Evolutionary conservation across 192 early-diverging fungal species (phyloP).

Genomic region (Coemansia sp.): DNA sequence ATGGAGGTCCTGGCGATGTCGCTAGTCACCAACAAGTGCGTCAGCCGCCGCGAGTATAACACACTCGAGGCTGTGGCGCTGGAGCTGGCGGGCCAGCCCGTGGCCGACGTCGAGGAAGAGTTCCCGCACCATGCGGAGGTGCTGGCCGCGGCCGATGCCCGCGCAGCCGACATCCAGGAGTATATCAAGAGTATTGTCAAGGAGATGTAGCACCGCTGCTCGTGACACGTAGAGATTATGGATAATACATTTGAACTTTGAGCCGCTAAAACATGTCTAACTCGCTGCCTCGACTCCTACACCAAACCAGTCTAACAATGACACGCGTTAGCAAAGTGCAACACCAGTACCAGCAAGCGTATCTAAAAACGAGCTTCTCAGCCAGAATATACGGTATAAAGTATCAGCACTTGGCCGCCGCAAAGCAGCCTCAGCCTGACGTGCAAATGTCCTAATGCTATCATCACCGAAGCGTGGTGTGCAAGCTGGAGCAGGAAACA

Average conservation of each 20-base stretch:
- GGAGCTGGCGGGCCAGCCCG: constrained; percentile 30
- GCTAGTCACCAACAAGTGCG: constrained; percentile 78
- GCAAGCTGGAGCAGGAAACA: neutral
- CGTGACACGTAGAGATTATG: too few relatives aligned
- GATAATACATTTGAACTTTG: neutral
- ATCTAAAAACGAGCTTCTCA: constrained; percentile 8
- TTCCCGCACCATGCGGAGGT: constrained; percentile 50
- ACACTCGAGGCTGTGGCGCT: constrained; percentile 31
- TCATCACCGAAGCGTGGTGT: constrained; percentile 26
- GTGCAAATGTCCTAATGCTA: constrained; percentile 40
- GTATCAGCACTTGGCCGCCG: constrained; percentile 17
- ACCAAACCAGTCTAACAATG: too few relatives aligned
- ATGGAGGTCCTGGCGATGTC: constrained; percentile 78
- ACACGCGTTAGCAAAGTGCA: too few relatives aligned
- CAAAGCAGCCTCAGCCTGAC: constrained; percentile 35
- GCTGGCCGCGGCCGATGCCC: constrained; percentile 31
- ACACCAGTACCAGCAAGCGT: neutral
- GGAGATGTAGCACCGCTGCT: constrained; percentile 17
- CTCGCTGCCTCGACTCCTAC: too few relatives aligned
- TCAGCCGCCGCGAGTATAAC: constrained; percentile 33
- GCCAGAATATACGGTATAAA: constrained; percentile 15
- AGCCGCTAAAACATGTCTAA: neutral
- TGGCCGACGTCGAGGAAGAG: constrained; percentile 15
- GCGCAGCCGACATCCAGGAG: constrained; percentile 40
- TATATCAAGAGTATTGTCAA: constrained; percentile 33